Evolutionary conservation across 352 stramenopile genomes (phyloP).

Genomic region (Phytopythium boreale): DNA sequence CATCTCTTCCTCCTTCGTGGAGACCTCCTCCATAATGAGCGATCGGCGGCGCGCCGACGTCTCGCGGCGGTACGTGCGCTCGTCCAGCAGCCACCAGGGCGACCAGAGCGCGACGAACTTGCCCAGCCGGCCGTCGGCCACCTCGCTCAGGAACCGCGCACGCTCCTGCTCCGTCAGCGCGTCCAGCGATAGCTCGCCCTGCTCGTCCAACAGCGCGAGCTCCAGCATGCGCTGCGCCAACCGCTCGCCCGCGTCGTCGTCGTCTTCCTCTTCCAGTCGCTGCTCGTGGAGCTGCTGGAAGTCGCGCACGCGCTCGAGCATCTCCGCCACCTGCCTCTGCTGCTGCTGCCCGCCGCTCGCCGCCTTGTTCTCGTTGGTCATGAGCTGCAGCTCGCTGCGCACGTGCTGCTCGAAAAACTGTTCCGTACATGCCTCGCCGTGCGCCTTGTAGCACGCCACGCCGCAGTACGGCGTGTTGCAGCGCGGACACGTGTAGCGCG

Average conservation of each 20-base stretch:
- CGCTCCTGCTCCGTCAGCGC: conserved; percentile 55
- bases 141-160: conserved; percentile 54
- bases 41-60: conserved; percentile 32
- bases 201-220: conserved; percentile 43
- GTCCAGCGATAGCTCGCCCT: conserved; percentile 53
- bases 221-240: conserved; percentile 41
- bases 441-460: conserved; percentile 69
- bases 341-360: conserved; percentile 21
- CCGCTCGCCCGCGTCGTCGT: conserved; percentile 19
- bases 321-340: conserved; percentile 35
- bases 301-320: conserved; percentile 48
- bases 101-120: conserved; percentile 64
- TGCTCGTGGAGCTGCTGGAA: conserved; percentile 50
- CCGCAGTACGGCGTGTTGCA: conserved; percentile 82
- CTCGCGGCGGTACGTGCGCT: conserved; percentile 46
- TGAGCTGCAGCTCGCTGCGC: conserved; percentile 43
- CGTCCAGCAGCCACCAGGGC: conserved; percentile 63
- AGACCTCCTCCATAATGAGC: conserved; percentile 53
- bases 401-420: conserved; percentile 78
- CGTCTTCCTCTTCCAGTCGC: conserved; percentile 9
- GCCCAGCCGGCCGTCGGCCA: conserved; percentile 60
- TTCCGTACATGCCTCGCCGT: conserved; percentile 72
- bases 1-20: conserved; percentile 6
- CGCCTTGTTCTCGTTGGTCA: conserved; percentile 18
- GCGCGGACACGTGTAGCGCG: conserved; percentile 81